Percentiles rank a stretch among this genome's conserved stretches.
Evolutionary conservation across 1,139 yeast species (phyloP).

Genomic region (Hansenula lynferdii): DNA sequence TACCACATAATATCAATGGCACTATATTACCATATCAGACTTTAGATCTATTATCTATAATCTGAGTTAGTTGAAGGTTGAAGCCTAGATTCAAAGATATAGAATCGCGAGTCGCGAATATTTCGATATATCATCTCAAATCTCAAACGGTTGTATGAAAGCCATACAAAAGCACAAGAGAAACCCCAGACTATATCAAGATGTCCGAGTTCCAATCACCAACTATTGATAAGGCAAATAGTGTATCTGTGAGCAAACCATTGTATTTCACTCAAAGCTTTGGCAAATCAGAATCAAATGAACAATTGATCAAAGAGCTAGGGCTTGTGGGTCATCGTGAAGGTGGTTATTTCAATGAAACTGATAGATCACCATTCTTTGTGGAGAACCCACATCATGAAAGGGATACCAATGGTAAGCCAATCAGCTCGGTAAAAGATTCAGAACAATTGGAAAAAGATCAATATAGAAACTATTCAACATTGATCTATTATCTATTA

Average conservation of each 20-base stretch:
- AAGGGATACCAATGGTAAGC: background rate
- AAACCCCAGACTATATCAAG: too few species aligned
- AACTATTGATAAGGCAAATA: slow-evolving; percentile 9
- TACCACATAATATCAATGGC: too few species aligned
- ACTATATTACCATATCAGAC: too few species aligned
- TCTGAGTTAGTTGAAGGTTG: too few species aligned
- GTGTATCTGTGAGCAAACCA: slow-evolving; percentile 9
- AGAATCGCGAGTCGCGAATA: too few species aligned
- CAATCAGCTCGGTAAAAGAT: background rate
- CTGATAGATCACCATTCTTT: slow-evolving; percentile 39
- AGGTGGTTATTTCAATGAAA: slow-evolving; percentile 47
- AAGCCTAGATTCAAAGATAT: too few species aligned
- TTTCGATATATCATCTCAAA: too few species aligned
- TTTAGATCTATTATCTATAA: too few species aligned
- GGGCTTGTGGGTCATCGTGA: slow-evolving; percentile 36
- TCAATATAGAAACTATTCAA: slow-evolving; percentile 31
- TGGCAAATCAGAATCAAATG: slow-evolving; percentile 14
- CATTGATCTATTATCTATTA: slow-evolving; percentile 42
- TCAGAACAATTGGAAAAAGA: slow-evolving; percentile 3
- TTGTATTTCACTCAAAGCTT: slow-evolving; percentile 9
- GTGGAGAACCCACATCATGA: slow-evolving; percentile 31
- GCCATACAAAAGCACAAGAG: too few species aligned
- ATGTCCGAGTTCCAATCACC: too few species aligned
- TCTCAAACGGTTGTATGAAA: too few species aligned
- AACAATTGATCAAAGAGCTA: slow-evolving; percentile 26